A percentile compares a stretch with the other conserved stretches of the same genome.
phyloP scores from a whole-genome alignment of 78 protist genomes.

The Dictyostelium brefeldianum region DNA sequence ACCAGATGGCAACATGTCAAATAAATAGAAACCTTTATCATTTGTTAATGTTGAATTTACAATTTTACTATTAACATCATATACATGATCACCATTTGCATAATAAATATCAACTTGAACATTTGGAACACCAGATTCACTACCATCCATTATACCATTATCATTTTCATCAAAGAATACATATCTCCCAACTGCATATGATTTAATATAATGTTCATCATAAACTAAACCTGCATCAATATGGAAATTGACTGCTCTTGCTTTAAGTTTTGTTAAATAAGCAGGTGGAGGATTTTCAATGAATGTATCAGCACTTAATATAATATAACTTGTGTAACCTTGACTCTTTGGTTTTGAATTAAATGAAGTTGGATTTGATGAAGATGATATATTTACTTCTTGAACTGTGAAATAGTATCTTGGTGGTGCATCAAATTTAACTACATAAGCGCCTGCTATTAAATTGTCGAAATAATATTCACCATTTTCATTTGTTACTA shows the following conservation, averaged over 20 bases:
- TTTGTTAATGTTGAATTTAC: background rate
- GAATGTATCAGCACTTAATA: background rate
- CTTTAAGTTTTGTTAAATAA: background rate
- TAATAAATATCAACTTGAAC: background rate
- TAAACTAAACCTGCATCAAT: constrained; percentile 34
- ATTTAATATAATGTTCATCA: background rate
- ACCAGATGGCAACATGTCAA: constrained; percentile 23
- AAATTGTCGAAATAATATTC: constrained; percentile 37
- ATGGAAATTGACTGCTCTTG: background rate
- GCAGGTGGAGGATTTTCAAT: background rate
- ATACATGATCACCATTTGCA: background rate
- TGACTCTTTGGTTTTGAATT: constrained; percentile 6
- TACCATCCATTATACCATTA: constrained; percentile 26
- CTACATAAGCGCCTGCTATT: constrained; percentile 5
- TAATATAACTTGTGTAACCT: constrained; percentile 9
- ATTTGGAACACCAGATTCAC: constrained; percentile 15
- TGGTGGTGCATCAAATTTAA: background rate
- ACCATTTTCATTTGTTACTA: background rate
- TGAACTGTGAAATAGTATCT: background rate
- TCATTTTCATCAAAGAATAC: constrained; percentile 35
- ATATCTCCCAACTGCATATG: constrained; percentile 40
- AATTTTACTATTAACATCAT: background rate
- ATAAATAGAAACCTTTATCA: background rate
- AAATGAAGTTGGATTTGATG: background rate
- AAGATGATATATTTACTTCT: background rate